Evolutionary conservation across 2,329 filamentous ascomycete species (phyloP), one percentile per base, ranked within the genome.

Genomic region (Paracoccidioides brasiliensis): DNA sequence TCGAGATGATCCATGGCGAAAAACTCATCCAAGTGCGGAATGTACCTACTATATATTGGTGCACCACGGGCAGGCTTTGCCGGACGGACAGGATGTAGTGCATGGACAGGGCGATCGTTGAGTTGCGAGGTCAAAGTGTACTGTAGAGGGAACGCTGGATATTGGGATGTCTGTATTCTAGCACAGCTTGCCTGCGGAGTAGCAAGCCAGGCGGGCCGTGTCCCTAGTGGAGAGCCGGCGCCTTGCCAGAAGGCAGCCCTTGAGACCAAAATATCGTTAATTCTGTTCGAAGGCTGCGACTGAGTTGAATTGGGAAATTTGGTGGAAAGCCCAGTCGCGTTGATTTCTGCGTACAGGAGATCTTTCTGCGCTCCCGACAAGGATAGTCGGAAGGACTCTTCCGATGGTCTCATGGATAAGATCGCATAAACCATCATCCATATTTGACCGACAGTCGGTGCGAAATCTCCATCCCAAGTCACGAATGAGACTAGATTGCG

Each of bases 1-100:
- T 90, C 83, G 1, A 91, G 76, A 9, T 81, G 82, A n/a, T 86
- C 76, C 75, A 90, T 85, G 58, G 83, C 87, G 68, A 90, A 90
- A 60, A 81, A 85, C 74, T 90, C 84, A 58, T 81, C 75, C 43
- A 90, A 75, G 64, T 90, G 82, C 6, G 86, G 85, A 58, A 90
- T 84, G 74, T 84, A 90, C 56, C 87, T 82, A 66, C 85, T 88
- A 74, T 91, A 91, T 61, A 87, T 78, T 58, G 85, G 78, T 1
- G 83, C 79, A 3, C 85, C 85, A 0, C 84, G 84, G 1, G 75
- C 72, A 4, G 87, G 86, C 72, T 91, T 90, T 38, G 81, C 77
- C 1, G 82, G 81, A 7, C 87, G 82, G 6, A 84, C 76, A 3
- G 86, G 86, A 69, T 90, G 86, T 69, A 80, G 82, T 9, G 80